Percentiles rank a stretch among this genome's conserved stretches.
Conservation (phyloP, 1,284 basidiomycete species). For the Melampsora medusae region DNA sequence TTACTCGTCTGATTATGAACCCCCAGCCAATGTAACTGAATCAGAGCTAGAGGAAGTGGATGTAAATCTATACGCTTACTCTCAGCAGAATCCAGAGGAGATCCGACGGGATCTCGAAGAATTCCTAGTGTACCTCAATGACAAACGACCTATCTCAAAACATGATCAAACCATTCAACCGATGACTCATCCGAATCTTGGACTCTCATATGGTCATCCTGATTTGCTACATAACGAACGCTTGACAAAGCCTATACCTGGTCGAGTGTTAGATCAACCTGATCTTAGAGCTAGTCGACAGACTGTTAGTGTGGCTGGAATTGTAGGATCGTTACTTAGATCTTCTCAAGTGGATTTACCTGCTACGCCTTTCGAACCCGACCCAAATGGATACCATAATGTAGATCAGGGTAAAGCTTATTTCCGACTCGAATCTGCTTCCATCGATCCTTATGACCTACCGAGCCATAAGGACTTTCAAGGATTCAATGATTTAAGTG, state of each 20-base stretch:
- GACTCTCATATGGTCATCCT: conserved; percentile 41
- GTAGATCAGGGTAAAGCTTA: conserved; percentile 41
- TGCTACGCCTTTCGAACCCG: conserved; percentile 41
- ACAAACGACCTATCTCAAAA: background rate
- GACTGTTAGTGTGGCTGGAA: conserved; percentile 34
- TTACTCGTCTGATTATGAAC: background rate
- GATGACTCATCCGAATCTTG: conserved; percentile 42
- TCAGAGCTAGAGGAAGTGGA: background rate
- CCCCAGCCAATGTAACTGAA: background rate
- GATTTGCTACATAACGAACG: conserved; percentile 43
- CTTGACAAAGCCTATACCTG: conserved; percentile 31
- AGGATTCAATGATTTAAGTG: conserved; percentile 32
- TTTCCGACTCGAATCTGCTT: conserved; percentile 38
- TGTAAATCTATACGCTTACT: conserved; percentile 39
- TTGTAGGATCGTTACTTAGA: conserved; percentile 29
- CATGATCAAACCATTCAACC: conserved; percentile 24
- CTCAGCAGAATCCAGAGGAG: conserved; percentile 41
- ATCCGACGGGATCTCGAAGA: conserved; percentile 42
- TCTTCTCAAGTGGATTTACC: conserved; percentile 40
- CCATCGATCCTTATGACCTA: conserved; percentile 40
- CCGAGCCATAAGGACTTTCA: conserved; percentile 29
- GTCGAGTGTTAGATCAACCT: conserved; percentile 39
- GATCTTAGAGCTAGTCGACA: conserved; percentile 38
- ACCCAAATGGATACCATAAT: conserved; percentile 42
- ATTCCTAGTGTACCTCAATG: conserved; percentile 22